Percentiles rank a stretch among this genome's conserved stretches.
Evolutionary conservation across 1,284 basidiomycete genomes (phyloP).

Genomic region (Mycosarcoma mackinlayi): DNA sequence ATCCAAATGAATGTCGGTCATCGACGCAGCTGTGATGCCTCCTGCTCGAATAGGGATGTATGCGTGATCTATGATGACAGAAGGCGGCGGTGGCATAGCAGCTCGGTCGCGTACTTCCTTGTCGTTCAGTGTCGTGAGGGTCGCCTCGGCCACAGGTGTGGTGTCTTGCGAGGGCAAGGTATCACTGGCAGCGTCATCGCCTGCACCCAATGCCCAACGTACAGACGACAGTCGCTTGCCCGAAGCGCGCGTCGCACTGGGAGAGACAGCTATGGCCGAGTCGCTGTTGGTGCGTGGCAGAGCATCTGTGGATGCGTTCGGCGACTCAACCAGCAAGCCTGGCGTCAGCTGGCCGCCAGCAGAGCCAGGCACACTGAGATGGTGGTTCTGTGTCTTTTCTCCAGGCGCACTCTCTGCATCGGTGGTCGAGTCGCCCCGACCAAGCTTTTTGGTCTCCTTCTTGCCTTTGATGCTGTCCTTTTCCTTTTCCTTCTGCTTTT

Average conservation of each 20-base stretch:
- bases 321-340: slow-evolving; percentile 24
- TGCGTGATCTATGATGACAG: slow-evolving; percentile 33
- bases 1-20: slow-evolving; percentile 12
- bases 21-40: slow-evolving; percentile 27
- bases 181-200: not conserved
- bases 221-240: slow-evolving; percentile 35
- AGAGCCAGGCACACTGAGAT: slow-evolving; percentile 17
- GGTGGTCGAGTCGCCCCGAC: slow-evolving; percentile 1
- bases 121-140: slow-evolving; percentile 6
- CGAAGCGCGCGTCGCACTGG: slow-evolving; percentile 4
- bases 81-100: slow-evolving; percentile 37
- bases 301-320: slow-evolving; percentile 24
- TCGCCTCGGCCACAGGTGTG: slow-evolving; percentile 13
- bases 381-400: slow-evolving; percentile 8
- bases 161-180: slow-evolving; percentile 10
- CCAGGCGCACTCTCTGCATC: slow-evolving; percentile 6
- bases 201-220: slow-evolving; percentile 34
- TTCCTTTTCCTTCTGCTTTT: slow-evolving; percentile 9
- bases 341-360: slow-evolving; percentile 6
- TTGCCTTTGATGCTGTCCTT: not conserved
- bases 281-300: slow-evolving; percentile 20
- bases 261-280: not conserved
- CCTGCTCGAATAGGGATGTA: slow-evolving; percentile 44
- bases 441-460: slow-evolving; percentile 2
- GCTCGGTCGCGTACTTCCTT: slow-evolving; percentile 25